phyloP scores from a whole-genome alignment of 2,329 filamentous ascomycete genomes.

The Paecilomyces sp. region DNA sequence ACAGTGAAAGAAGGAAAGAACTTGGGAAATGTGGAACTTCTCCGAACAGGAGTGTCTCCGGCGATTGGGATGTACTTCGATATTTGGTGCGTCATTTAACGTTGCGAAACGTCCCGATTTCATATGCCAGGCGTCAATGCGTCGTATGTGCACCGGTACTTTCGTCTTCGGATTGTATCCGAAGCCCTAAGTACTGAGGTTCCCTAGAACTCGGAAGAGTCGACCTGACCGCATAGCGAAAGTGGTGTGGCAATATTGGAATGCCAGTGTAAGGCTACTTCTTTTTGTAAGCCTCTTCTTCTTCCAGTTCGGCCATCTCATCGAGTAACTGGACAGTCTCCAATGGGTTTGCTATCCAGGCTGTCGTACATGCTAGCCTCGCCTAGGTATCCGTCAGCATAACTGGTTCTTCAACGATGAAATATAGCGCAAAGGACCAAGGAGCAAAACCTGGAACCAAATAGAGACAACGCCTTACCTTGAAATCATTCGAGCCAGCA shows the following conservation, averaged over 20 bases:
- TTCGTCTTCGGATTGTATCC: too few species aligned
- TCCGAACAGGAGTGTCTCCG: background rate
- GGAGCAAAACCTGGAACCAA: background rate
- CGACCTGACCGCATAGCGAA: background rate
- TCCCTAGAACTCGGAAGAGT: background rate
- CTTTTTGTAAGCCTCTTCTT: background rate
- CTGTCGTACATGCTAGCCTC: conserved; percentile 82
- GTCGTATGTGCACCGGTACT: background rate
- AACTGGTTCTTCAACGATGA: background rate
- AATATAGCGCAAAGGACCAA: background rate
- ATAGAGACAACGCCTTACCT: conserved; percentile 41
- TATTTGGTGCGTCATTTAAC: background rate
- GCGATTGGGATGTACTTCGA: background rate
- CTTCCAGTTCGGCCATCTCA: conserved; percentile 58
- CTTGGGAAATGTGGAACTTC: background rate
- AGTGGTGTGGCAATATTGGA: background rate
- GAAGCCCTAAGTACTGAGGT: too few species aligned
- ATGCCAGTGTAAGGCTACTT: background rate
- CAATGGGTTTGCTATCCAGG: conserved; percentile 88
- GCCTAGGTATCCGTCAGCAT: conserved; percentile 41
- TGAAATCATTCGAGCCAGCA: conserved; percentile 95
- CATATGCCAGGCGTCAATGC: background rate
- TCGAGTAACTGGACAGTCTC: conserved; percentile 89
- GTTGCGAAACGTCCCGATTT: background rate
- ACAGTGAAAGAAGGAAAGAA: background rate